Evolutionary conservation across 257 asterid genomes (phyloP), one percentile per base, ranked within the genome.

Genomic region (Penstemon davidsonii): DNA sequence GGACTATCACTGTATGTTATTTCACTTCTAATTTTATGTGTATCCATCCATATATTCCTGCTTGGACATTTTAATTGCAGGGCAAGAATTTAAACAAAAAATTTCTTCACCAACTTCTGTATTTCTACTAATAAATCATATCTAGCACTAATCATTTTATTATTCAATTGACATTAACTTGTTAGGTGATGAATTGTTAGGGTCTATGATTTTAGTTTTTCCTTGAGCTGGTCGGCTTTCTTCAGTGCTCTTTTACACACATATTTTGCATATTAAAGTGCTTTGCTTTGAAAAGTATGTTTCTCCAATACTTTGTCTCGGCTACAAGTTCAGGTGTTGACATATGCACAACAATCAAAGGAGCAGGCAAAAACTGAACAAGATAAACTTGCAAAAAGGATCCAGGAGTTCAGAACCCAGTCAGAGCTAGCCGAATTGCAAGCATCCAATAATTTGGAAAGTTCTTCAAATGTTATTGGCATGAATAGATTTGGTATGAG

Each of bases 321-420:
- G 15, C 43, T 50, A 60, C 76, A 41, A 70, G 64, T 74, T 79
- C 85, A 93, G 99, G 96, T 93, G 52, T 82, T 93, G 83, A 88
- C 99, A 54, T 93, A 79, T 90, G 96, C 97, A 44, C 97, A 88
- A 74, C 99, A 90, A 76, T 88, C 99, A 25, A 93, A 93, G 85
- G 97, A 93, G 76, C 97, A 87, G 77, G 84, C 96, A 15, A 87
- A 81, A 67, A 75, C 82, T 60, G 99, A 93, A 78, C 99, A 88
- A 83, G 99, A 93, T 78, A 93, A 80, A 82, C 92, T 93, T 80
- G 97, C 87, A 38, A 87, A 90, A 85, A 85, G 97, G 79, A 93
- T 93, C 78, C 99, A 93, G 82, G 99, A 93, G 80, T 93, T 87
- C 74, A 82, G 96, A 77, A 93, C 97, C 70, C 96, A 84, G 75